Conservation (phyloP, 2,329 filamentous ascomycete genomes). For the Orbilia quercus region DNA sequence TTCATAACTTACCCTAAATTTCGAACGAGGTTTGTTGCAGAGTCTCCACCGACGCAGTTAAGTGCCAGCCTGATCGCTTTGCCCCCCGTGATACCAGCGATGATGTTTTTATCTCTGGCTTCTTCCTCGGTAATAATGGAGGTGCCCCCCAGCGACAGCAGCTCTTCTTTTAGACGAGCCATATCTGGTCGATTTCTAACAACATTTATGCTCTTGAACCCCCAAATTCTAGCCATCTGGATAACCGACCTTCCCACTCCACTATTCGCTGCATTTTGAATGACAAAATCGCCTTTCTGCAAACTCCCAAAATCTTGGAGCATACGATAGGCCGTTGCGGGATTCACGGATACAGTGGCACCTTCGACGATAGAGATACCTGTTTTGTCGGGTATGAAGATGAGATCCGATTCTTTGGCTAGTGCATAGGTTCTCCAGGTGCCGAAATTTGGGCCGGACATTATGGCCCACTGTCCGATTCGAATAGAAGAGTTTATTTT, state of each 20-base stretch:
- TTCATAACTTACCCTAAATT: slow-evolving; percentile 69
- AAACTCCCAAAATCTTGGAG: slow-evolving; percentile 78
- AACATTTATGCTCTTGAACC: slow-evolving; percentile 88
- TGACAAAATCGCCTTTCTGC: slow-evolving; percentile 86
- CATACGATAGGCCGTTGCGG: slow-evolving; percentile 94
- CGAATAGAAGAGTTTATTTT: slow-evolving; percentile 63
- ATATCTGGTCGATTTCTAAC: slow-evolving; percentile 80
- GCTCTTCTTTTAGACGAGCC: slow-evolving; percentile 71
- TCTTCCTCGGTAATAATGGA: slow-evolving; percentile 67
- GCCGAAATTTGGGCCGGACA: slow-evolving; percentile 82
- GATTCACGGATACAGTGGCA: slow-evolving; percentile 90
- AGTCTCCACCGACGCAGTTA: slow-evolving; percentile 94
- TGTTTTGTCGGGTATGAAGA: slow-evolving; percentile 76
- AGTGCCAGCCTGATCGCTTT: slow-evolving; percentile 80
- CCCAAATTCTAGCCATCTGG: slow-evolving; percentile 86
- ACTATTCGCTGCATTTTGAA: slow-evolving; percentile 96
- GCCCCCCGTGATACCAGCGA: slow-evolving; percentile 74
- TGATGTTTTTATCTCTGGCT: slow-evolving; percentile 66
- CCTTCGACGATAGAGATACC: slow-evolving; percentile 80
- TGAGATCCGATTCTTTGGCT: slow-evolving; percentile 70
- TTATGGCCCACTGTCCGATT: slow-evolving; percentile 93
- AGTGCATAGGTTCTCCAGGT: slow-evolving; percentile 95
- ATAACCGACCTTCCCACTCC: slow-evolving; percentile 92
- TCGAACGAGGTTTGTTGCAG: slow-evolving; percentile 81
- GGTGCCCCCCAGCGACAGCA: slow-evolving; percentile 71